Evolutionary conservation across 345 rosid genomes (phyloP), one percentile per base, ranked within the genome.

Genomic region (Sonneratia caseolaris): DNA sequence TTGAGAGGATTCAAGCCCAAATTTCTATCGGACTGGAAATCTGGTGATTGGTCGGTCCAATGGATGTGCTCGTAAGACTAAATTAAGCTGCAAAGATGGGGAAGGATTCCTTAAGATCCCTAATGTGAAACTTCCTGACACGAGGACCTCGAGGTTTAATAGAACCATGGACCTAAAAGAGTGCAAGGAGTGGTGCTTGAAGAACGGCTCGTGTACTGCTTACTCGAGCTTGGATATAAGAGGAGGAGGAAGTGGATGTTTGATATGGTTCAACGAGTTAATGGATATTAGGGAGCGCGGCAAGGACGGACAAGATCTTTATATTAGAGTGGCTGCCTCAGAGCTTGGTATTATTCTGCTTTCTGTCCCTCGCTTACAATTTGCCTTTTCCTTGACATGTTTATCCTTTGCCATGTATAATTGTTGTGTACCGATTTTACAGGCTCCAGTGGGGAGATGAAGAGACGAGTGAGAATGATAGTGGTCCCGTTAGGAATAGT

Each of bases 141-240:
- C 82, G 3, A 16, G 35, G 5, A 13, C 56, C 5, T 66, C 86
- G 0, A 75, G 82, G 78, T 75, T 69, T 45, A 73, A 77, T 7
- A 71, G 69, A 51, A 73, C 69, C 10, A 71, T 82, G 37, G 79
- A 56, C 45, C 86, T 83, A 5, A 43, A 71, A 4, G 84, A 80
- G 42, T 88, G 90, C 51, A 61, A 77, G 55, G 15, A 40, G 19
- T 7, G 69, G 56, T 88, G 90, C 74, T 24, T 19, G 32, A 66
- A 70, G n/a, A 84, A 88, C 37, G 86, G 89, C 70, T 83, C 86
- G 7, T 88, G 93, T 2, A 82, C 61, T 1, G 93, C 87, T 66
- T 86, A 84, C 71, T 76, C 86, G 0, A 81, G 53, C 73, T 72
- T 74, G 32, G 73, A 83, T 66, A 74, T 88, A 35, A 66, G 76